These are phyloP conservation scores for Heimioporus punctisporus DNA, from an alignment of 1,284 basidiomycete genomes.

Conservation along the genomic window DNA sequence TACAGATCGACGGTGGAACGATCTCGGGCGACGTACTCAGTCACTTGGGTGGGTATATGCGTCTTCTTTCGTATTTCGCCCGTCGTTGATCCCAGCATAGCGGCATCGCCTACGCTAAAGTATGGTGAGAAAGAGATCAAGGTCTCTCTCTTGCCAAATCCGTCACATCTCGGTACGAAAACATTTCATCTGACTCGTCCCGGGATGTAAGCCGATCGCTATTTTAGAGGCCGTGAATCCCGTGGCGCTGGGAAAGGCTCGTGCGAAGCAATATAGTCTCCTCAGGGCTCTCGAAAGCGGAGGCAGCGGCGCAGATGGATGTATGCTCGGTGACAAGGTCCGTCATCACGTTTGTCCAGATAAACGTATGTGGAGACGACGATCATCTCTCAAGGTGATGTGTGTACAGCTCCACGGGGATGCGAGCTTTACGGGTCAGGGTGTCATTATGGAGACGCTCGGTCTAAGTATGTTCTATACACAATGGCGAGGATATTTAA, in stretches of 20 bases:
- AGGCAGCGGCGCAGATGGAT: constrained; percentile 46
- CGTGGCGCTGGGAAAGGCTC: constrained; percentile 86
- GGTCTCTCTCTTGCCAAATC: constrained; percentile 84
- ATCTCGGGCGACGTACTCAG: constrained; percentile 87
- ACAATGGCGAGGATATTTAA: not conserved
- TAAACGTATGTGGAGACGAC: not conserved
- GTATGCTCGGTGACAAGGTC: constrained; percentile 75
- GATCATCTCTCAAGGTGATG: constrained; percentile 51
- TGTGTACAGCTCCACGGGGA: constrained; percentile 91
- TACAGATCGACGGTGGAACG: constrained; percentile 61
- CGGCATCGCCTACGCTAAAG: constrained; percentile 57
- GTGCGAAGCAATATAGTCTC: constrained; percentile 89
- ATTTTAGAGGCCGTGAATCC: constrained; percentile 80
- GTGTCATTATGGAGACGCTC: constrained; percentile 86
- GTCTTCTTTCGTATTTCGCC: not conserved
- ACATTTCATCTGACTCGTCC: no score
- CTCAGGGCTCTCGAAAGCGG: constrained; percentile 56
- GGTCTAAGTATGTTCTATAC: constrained; percentile 64
- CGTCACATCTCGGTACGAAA: constrained; percentile 82
- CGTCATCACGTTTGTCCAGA: not conserved
- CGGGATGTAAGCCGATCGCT: not conserved
- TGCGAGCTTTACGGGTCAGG: constrained; percentile 89
- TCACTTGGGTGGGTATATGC: constrained; percentile 61
- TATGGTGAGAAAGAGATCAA: constrained; percentile 60
- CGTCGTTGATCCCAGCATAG: constrained; percentile 33